Base-by-base conservation (phyloP, 331 rosid genomes). In the Malus hybrid region DNA sequence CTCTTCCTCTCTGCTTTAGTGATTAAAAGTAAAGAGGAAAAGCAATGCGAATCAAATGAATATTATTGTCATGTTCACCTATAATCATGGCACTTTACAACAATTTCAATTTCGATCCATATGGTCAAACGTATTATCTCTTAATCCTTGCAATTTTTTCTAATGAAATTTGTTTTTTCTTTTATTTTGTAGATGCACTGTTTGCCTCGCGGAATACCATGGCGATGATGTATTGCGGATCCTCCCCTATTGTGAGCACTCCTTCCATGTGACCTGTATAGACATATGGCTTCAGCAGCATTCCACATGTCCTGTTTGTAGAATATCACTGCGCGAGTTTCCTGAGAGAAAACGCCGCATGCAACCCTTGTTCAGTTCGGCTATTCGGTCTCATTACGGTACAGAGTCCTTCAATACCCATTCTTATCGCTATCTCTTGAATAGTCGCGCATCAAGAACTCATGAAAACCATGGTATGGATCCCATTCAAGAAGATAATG, bases 281-380 rank as follows among this genome's bases (percentile, higher is more conserved):
- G 98, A 93, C 87, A 68, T 88, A 72, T 93, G 98, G 98, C 91
- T 93, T 82, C 97, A 88, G 81, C 98, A 87, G 80, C 90, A 91
- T 72, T 85, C 91, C 13, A 93, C 97, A 9, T 93, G 98, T 76
- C 98, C 98, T 11, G 89, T 93, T 52, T 93, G 98, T 84, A 91
- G 98, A 71, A 82, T 85, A 77, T 91, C 96, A 6, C 39, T 93
- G 83, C 89, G 87, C 0, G 89, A 89, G 66, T 74, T 74, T 67
- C 84, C 90, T 0, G 91, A 89, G 65, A 83, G 84, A 84, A 88
- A 84, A 57, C 83, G 83, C 46, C 3, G 77, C 53, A 75, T 91
- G 94, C 97, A 77, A 42, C 97, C 98, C 22, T 70, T 89, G 81
- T 89, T 80, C 84, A 88, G 93, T 74, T 83, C 96, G 0, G 86